These are phyloP conservation scores for Euphrasia confusa DNA, from an alignment of 257 asterid genomes.

Conservation along the genomic window DNA sequence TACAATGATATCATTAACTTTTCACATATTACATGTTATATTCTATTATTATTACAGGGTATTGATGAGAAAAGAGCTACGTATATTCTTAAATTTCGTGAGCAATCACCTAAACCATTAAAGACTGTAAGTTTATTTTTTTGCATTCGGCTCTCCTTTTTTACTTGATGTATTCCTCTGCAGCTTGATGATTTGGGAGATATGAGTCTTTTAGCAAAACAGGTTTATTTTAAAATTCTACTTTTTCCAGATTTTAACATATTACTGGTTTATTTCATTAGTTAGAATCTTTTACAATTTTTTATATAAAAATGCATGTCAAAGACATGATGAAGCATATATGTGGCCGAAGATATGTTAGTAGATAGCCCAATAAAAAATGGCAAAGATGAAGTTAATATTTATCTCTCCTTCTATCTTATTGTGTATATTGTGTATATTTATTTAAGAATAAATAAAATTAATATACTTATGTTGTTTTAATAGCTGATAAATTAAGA, in stretches of 20 bases:
- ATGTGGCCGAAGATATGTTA: too few relatives aligned
- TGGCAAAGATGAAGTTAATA: too few relatives aligned
- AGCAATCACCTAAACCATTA: slow-evolving; percentile 73
- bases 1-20: background rate
- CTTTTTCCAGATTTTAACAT: background rate
- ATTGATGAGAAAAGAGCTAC: slow-evolving; percentile 85
- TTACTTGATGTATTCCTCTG: slow-evolving; percentile 5
- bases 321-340: too few relatives aligned
- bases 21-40: slow-evolving; percentile 8
- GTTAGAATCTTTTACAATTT: background rate
- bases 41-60: slow-evolving; percentile 37
- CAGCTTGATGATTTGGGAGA: slow-evolving; percentile 81
- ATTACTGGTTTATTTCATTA: background rate
- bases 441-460: too few relatives aligned
- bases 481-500: too few relatives aligned
- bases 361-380: too few relatives aligned
- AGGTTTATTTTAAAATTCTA: slow-evolving; percentile 36
- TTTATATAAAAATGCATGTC: too few relatives aligned
- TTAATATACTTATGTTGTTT: too few relatives aligned
- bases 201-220: slow-evolving; percentile 80
- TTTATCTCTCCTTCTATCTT: too few relatives aligned
- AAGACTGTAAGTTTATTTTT: slow-evolving; percentile 46
- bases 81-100: slow-evolving; percentile 67
- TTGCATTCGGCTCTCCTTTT: background rate
- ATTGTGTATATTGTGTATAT: too few relatives aligned